These are phyloP conservation scores for Lasiodiplodia citricola DNA, from an alignment of 2,329 filamentous ascomycete species.

Conservation along the genomic window DNA sequence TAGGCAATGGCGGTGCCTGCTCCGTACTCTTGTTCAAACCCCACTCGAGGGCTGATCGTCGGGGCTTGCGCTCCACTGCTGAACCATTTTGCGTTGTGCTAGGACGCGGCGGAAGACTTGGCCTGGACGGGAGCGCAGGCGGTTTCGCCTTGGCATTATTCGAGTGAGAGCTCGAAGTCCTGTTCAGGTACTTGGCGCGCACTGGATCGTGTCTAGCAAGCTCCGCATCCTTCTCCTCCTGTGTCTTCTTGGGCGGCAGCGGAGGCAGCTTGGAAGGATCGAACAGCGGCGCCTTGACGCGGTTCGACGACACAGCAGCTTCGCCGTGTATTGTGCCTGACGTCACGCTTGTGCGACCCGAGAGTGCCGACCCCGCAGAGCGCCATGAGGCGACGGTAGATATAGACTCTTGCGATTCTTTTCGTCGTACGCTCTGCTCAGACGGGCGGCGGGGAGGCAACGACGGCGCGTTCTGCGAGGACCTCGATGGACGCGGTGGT, in stretches of 20 bases:
- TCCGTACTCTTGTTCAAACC: conserved; percentile 50
- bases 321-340: conserved; percentile 39
- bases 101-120: conserved; percentile 34
- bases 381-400: conserved; percentile 55
- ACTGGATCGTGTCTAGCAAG: conserved; percentile 31
- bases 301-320: conserved; percentile 40
- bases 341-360: conserved; percentile 50
- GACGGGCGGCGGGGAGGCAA: conserved; percentile 53
- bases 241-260: conserved; percentile 56
- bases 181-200: conserved; percentile 26
- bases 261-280: conserved; percentile 61
- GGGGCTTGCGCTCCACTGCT: conserved; percentile 41
- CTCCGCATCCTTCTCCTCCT: conserved; percentile 48
- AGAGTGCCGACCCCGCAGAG: conserved; percentile 57
- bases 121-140: conserved; percentile 35
- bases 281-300: conserved; percentile 61
- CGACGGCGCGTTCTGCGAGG: conserved; percentile 42
- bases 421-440: conserved; percentile 41
- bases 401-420: conserved; percentile 54
- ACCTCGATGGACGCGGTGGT: conserved; percentile 51
- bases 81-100: conserved; percentile 29
- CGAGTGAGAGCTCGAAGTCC: conserved; percentile 17
- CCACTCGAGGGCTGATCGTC: conserved; percentile 53
- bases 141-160: conserved; percentile 27
- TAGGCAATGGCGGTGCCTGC: conserved; percentile 36